phyloP scores from a whole-genome alignment of 2,329 filamentous ascomycete species.

The Penicillium sp. region DNA sequence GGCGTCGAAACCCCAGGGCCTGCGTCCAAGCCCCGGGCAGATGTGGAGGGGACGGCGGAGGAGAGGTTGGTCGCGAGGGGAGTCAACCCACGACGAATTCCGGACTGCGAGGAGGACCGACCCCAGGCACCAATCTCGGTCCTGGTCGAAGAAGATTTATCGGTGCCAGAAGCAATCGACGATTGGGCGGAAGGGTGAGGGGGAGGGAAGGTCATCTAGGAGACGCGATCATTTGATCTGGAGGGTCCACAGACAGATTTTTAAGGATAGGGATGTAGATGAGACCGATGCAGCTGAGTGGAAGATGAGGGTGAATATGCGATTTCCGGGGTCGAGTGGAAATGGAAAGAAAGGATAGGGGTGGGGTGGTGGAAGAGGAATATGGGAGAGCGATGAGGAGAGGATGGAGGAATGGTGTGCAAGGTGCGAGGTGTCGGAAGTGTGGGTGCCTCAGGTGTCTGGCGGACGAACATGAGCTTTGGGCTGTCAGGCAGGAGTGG shows the following conservation, averaged over 20 bases:
- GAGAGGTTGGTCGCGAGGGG: constrained; percentile 62
- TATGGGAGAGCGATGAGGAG: constrained; percentile 27
- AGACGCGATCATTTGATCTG: constrained; percentile 59
- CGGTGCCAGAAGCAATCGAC: constrained; percentile 58
- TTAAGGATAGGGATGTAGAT: constrained; percentile 32
- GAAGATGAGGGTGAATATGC: constrained; percentile 17
- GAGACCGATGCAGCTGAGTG: constrained; percentile 26
- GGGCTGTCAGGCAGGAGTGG: constrained; percentile 20
- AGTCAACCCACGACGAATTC: constrained; percentile 62
- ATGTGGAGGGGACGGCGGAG: constrained; percentile 48
- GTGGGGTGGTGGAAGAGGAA: constrained; percentile 22
- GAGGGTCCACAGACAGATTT: constrained; percentile 46
- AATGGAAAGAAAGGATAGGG: constrained; percentile 20
- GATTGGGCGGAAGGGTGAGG: constrained; percentile 58
- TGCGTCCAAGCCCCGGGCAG: constrained; percentile 49
- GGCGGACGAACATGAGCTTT: constrained; percentile 25
- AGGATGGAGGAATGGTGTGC: constrained; percentile 32
- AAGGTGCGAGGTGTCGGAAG: constrained; percentile 34
- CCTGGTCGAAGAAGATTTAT: constrained; percentile 54
- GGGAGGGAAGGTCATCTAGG: constrained; percentile 64
- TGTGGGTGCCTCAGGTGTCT: constrained; percentile 32
- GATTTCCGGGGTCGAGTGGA: constrained; percentile 19
- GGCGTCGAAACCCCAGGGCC: constrained; percentile 55
- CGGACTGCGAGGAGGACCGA: constrained; percentile 60
- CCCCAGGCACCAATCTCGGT: constrained; percentile 63